These are phyloP conservation scores for Rubus parviflorus DNA, from an alignment of 306 rosid species.

Conservation along the genomic window DNA sequence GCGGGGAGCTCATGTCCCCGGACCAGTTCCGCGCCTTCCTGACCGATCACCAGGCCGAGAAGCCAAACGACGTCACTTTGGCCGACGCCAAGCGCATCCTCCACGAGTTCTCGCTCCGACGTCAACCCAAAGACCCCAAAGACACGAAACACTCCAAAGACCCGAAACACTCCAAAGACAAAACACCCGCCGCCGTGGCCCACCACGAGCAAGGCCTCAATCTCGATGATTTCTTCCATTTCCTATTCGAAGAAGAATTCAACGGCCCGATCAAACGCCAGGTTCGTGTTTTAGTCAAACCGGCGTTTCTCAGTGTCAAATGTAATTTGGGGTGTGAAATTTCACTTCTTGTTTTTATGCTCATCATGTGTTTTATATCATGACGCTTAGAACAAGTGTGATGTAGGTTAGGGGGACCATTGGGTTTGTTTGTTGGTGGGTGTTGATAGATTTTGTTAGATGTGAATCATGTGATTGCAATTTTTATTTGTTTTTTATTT, in stretches of 20 bases:
- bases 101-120: slow-evolving; percentile 27
- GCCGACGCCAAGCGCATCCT: slow-evolving; percentile 42
- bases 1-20: slow-evolving; percentile 38
- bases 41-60: slow-evolving; percentile 52
- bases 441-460: not conserved
- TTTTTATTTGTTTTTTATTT: not conserved
- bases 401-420: not conserved
- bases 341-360: too few relatives aligned
- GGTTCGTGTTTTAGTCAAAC: slow-evolving; percentile 29
- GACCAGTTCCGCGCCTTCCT: slow-evolving; percentile 57
- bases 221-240: slow-evolving; percentile 61
- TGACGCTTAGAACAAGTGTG: too few relatives aligned
- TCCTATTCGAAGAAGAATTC: slow-evolving; percentile 49
- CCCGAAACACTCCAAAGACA: not conserved
- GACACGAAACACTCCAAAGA: not conserved
- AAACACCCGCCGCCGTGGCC: not conserved
- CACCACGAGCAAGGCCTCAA: slow-evolving; percentile 22
- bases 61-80: slow-evolving; percentile 19
- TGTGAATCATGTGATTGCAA: not conserved
- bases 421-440: not conserved
- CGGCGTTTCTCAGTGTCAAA: too few relatives aligned
- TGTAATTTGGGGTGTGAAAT: too few relatives aligned
- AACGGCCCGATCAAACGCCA: slow-evolving; percentile 55
- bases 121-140: not conserved
- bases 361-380: too few relatives aligned